Evolutionary conservation across 495 filamentous ascomycete genomes (phyloP).

Genomic region (Penicillium herquei): DNA sequence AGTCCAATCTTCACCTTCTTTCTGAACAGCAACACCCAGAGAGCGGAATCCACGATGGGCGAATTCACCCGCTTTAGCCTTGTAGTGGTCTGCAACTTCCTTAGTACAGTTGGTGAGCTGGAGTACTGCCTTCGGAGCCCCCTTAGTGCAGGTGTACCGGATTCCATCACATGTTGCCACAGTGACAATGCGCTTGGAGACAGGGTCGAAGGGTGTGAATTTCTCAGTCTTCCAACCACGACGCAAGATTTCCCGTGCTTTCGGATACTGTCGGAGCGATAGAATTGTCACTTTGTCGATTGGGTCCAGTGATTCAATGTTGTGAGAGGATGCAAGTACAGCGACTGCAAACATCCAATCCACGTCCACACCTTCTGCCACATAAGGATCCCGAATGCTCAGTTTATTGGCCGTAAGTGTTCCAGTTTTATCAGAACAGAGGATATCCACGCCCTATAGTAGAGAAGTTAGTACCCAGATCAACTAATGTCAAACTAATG

Average conservation of each 20-base stretch:
- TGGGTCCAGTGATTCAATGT: constrained; percentile 68
- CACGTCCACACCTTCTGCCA: constrained; percentile 67
- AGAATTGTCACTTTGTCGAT: constrained; percentile 74
- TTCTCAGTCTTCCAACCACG: constrained; percentile 68
- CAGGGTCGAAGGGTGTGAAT: constrained; percentile 71
- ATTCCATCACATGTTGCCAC: constrained; percentile 60
- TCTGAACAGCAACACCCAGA: constrained; percentile 66
- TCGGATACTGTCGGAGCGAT: constrained; percentile 64
- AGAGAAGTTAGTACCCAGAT: constrained; percentile 4
- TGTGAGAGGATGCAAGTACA: constrained; percentile 69
- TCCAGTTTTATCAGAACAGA: constrained; percentile 93
- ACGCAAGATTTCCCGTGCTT: constrained; percentile 61
- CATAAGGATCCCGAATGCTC: constrained; percentile 68
- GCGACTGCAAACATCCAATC: constrained; percentile 78
- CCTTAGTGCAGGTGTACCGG: constrained; percentile 67
- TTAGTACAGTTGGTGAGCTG: constrained; percentile 59
- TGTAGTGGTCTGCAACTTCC: constrained; percentile 59
- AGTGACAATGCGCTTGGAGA: constrained; percentile 71
- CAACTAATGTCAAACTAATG: too few species aligned
- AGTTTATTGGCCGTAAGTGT: constrained; percentile 70
- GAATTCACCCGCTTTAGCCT: constrained; percentile 66
- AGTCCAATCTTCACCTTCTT: constrained; percentile 60
- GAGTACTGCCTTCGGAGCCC: constrained; percentile 71
- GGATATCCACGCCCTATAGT: constrained; percentile 78
- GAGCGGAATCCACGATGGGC: constrained; percentile 74